Conservation (phyloP, 805 yeast species). For the Kuraishia floccosa region DNA sequence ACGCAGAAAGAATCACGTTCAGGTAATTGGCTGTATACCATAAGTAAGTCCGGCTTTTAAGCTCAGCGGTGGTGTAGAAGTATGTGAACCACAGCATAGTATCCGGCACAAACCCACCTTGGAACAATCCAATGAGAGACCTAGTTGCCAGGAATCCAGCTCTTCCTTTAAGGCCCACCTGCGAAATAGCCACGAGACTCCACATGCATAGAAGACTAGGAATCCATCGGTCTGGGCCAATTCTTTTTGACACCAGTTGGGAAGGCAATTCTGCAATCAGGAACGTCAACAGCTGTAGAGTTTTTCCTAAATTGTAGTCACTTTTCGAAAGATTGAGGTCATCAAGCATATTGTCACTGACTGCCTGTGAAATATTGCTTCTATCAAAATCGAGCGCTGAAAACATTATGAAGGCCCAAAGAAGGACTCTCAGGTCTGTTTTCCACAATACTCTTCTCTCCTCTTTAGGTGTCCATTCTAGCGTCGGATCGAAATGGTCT, state of each 20-base stretch:
- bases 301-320: constrained; percentile 21
- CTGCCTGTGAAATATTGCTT: neutral
- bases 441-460: constrained; percentile 4
- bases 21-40: constrained; percentile 26
- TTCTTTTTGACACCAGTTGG: constrained; percentile 42
- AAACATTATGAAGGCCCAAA: neutral
- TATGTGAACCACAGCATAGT: constrained; percentile 21
- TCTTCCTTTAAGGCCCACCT: constrained; percentile 13
- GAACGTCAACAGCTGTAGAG: constrained; percentile 18
- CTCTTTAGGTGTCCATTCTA: constrained; percentile 16
- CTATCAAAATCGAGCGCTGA: constrained; percentile 1
- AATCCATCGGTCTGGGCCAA: constrained; percentile 51
- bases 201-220: constrained; percentile 24
- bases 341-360: neutral
- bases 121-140: constrained; percentile 17
- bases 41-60: constrained; percentile 40
- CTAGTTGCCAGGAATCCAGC: constrained; percentile 15
- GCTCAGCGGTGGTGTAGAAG: constrained; percentile 21
- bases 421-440: neutral
- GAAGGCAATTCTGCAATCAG: constrained; percentile 34
- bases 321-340: constrained; percentile 19
- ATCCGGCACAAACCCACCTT: constrained; percentile 20
- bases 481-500: constrained; percentile 42
- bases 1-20: constrained; percentile 27
- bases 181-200: constrained; percentile 17